phyloP scores from a whole-genome alignment of 768 basidiomycete species.

The Pleurotus tuoliensis region DNA sequence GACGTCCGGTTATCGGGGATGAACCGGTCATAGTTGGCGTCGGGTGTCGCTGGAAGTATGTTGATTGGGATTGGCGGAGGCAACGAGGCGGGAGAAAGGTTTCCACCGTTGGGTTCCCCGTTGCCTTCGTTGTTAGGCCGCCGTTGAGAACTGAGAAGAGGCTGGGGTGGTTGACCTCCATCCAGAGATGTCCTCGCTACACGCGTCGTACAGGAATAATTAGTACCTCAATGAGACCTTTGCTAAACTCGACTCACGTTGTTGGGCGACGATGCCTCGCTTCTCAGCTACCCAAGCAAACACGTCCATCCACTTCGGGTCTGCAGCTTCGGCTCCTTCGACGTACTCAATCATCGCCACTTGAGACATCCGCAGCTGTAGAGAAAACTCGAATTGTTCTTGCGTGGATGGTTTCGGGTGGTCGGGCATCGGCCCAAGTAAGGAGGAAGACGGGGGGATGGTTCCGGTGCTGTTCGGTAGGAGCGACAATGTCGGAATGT shows the following conservation, averaged over 20 bases:
- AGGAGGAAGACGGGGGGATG: constrained; percentile 36
- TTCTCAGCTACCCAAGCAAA: constrained; percentile 82
- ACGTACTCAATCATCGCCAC: constrained; percentile 76
- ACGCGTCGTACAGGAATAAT: background rate
- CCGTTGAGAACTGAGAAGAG: background rate
- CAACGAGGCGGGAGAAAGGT: too few species aligned
- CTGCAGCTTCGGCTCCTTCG: constrained; percentile 83
- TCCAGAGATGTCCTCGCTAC: background rate
- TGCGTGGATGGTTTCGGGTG: constrained; percentile 45
- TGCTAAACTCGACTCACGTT: constrained; percentile 19
- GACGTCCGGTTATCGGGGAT: constrained; percentile 7
- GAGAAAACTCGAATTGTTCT: constrained; percentile 69
- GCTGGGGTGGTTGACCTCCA: background rate
- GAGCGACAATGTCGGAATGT: constrained; percentile 9
- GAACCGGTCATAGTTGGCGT: constrained; percentile 21
- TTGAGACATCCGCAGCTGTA: constrained; percentile 86
- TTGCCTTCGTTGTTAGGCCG: background rate
- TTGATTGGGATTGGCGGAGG: constrained; percentile 46
- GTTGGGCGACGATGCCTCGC: constrained; percentile 23
- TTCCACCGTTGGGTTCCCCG: constrained; percentile 6
- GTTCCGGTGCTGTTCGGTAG: constrained; percentile 16
- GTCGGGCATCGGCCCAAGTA: constrained; percentile 45
- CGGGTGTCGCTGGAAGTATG: constrained; percentile 60
- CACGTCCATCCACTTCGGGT: constrained; percentile 75
- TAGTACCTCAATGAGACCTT: too few species aligned